phyloP scores from a whole-genome alignment of 306 rosid genomes.

The Glycyrrhiza uralensis region DNA sequence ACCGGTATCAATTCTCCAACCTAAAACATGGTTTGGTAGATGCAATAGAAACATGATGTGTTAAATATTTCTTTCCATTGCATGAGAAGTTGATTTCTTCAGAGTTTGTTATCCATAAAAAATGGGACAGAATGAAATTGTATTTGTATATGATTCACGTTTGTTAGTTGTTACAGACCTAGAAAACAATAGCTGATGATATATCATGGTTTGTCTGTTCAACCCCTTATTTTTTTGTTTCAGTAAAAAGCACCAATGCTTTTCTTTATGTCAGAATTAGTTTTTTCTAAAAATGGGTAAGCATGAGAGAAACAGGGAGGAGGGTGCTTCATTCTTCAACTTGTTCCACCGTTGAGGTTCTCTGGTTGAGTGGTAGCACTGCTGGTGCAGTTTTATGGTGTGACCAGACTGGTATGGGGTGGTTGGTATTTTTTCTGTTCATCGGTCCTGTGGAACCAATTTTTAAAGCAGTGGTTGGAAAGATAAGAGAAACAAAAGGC shows the following conservation, averaged over 20 bases:
- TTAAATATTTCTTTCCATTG: constrained; percentile 20
- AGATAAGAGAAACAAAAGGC: too few species aligned
- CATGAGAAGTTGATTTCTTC: neutral
- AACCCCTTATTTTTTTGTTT: neutral
- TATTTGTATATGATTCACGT: neutral
- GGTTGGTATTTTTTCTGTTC: neutral
- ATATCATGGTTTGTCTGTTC: neutral
- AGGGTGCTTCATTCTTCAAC: neutral
- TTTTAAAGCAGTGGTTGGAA: neutral
- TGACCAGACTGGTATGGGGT: neutral
- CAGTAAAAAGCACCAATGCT: neutral
- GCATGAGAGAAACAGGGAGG: neutral
- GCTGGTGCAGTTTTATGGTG: neutral
- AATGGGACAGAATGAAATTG: neutral
- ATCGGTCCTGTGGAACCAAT: neutral
- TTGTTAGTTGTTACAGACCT: neutral
- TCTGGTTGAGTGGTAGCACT: neutral
- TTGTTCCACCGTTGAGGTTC: neutral
- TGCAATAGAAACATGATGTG: constrained; percentile 15
- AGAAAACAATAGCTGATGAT: neutral
- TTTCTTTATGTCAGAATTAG: neutral
- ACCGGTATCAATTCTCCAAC: constrained; percentile 57
- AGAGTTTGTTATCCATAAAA: neutral
- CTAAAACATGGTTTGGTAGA: constrained; percentile 19
- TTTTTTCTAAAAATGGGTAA: neutral